phyloP scores from a whole-genome alignment of 2,329 filamentous ascomycete genomes.

The Chaetomium sp. region DNA sequence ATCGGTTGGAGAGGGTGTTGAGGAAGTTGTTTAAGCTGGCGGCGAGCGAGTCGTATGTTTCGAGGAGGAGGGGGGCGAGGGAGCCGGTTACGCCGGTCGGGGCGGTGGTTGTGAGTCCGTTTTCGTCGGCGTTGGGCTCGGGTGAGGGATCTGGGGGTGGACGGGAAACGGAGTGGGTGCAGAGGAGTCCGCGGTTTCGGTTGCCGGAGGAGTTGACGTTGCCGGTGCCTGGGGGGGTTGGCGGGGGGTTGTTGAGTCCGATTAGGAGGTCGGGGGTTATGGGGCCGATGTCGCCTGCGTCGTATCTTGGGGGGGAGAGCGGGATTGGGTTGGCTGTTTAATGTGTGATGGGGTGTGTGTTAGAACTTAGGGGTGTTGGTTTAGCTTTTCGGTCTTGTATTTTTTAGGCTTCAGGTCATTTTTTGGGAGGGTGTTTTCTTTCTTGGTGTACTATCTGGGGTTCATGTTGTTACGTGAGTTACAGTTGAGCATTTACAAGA shows the following conservation, averaged over 20 bases:
- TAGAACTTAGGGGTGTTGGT: not conserved
- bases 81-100: slow-evolving; percentile 9
- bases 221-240: not conserved
- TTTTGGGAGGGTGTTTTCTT: not conserved
- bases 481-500: too few relatives aligned
- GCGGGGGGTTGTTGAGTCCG: slow-evolving; percentile 6
- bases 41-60: not conserved
- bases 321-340: slow-evolving; percentile 11
- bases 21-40: slow-evolving; percentile 22
- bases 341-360: not conserved
- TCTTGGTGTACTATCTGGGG: not conserved
- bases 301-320: not conserved
- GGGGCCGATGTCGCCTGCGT: not conserved
- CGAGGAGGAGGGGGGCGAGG: not conserved
- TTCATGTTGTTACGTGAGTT: too few relatives aligned
- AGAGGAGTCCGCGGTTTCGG: not conserved
- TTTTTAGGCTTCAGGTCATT: not conserved
- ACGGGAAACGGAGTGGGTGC: not conserved
- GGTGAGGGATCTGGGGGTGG: not conserved
- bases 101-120: not conserved
- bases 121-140: too few relatives aligned
- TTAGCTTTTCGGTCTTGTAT: not conserved
- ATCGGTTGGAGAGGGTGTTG: slow-evolving; percentile 28
- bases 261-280: not conserved
- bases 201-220: slow-evolving; percentile 7